Base-by-base conservation (phyloP, 148 eudicot species). In the Salicornia ramosissima region DNA sequence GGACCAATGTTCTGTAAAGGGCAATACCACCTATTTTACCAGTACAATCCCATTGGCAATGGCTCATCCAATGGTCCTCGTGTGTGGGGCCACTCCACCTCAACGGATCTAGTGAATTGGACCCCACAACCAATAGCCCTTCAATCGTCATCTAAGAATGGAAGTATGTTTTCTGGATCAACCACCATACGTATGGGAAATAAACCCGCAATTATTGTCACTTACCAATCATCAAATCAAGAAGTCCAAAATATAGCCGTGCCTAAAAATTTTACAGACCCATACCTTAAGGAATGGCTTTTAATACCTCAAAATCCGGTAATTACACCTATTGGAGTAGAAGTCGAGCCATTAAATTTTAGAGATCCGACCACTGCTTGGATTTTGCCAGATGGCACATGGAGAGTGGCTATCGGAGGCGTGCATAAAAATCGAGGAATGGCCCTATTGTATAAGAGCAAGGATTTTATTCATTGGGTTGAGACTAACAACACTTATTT, bases 281-380 rank as follows among this genome's bases (percentile, higher is more conserved):
- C 96, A 4, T 80, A 58, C 67, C 86, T 89, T 10, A 47, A 39
- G 1, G 86, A 89, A 67, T 89, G 97, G 97, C 72, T 69, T 19
- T 73, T 84, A 28, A 36, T 68, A 1, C 70, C 75, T 2, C 11
- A 63, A 0, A 82, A 88, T 51, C 95, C 95, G 0, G 49, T 88
- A 8, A 87, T 91, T 0, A 76, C 77, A 10, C 29, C 70, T 14
- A 80, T 85, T 46, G n/a, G n/a, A n/a, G n/a, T n/a, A n/a, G n/a
- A 69, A 86, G 47, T 68, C 75, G 1, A 88, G 83, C 36, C 68
- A n/a, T n/a, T n/a, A n/a, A n/a, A n/a, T n/a, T n/a, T n/a, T n/a
- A n/a, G 91, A 9, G 91, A 90, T 74, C 91, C 96, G 3, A 83
- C 91, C 2, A 88, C 91, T 0, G 89, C 91, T 1, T 86, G 93